phyloP scores from a whole-genome alignment of 2,329 filamentous ascomycete genomes.

The Orbilia brochopaga region DNA sequence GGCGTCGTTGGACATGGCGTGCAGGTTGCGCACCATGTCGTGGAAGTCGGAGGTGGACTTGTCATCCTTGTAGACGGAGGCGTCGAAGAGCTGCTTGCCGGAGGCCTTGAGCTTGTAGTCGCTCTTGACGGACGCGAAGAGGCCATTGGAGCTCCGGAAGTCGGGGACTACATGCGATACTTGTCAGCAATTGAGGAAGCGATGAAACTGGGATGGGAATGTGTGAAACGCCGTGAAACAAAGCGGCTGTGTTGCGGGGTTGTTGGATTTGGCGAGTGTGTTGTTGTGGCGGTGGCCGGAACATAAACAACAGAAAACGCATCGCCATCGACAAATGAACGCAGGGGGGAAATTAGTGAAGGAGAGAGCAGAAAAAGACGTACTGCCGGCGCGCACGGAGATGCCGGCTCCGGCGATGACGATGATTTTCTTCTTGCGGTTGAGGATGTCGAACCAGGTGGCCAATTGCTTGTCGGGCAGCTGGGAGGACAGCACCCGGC shows the following conservation, averaged over 20 bases:
- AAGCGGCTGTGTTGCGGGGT: constrained; percentile 31
- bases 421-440: constrained; percentile 93
- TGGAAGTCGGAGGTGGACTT: constrained; percentile 89
- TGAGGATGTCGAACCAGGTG: constrained; percentile 74
- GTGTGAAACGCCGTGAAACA: background rate
- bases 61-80: constrained; percentile 94
- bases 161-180: constrained; percentile 76
- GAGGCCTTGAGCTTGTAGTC: constrained; percentile 92
- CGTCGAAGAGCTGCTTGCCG: constrained; percentile 94
- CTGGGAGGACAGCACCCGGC: constrained; percentile 56
- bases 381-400: constrained; percentile 91
- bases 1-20: constrained; percentile 76
- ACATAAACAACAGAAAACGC: constrained; percentile 45
- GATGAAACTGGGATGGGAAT: background rate
- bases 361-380: constrained; percentile 58
- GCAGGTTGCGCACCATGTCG: constrained; percentile 90
- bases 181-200: constrained; percentile 7
- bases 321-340: constrained; percentile 20
- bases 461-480: constrained; percentile 70
- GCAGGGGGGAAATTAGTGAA: too few relatives aligned
- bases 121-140: constrained; percentile 83
- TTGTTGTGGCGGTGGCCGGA: constrained; percentile 31
- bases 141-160: constrained; percentile 87
- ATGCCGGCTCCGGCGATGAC: constrained; percentile 96
- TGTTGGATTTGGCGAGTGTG: constrained; percentile 24